Evolutionary conservation across 1,284 basidiomycete species (phyloP), one percentile per base, ranked within the genome.

Genomic region (Rhodotorula mucilaginosa): DNA sequence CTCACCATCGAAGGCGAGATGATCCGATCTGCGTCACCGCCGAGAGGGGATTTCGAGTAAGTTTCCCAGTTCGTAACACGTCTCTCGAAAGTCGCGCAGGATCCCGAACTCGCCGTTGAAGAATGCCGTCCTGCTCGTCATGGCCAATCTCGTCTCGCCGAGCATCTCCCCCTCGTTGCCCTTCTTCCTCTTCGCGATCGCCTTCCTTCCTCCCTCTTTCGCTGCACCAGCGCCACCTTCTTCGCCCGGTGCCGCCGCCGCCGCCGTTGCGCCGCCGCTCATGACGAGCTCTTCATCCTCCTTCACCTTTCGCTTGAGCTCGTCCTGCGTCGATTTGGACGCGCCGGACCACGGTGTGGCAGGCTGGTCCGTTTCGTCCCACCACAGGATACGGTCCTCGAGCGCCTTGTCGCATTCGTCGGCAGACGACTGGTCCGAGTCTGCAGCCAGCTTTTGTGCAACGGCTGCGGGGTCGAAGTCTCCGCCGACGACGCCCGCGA

Each of bases 71-170:
- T 7, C 2, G 23, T 1, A 51, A 56, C 18, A 2, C 7, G 10
- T 44, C 10, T 44, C 39, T 44, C 39, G 39, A 44, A 13, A 7
- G 46, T 21, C 8, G 23, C 5, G 29, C 18, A 26, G 34, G 51
- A 58, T 12, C 34, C 21, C 8, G 3, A 21, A 62, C 76, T 51
- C 61, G 73, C 72, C 92, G 85, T 94, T 92, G 84, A 97, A 96
- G 82, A 93, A 97, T 10, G 93, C 94, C 26, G 92, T 91, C 63
- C 95, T 87, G 79, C 91, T 94, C 4, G 95, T 97, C 93, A 99
- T 97, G 0, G 96, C 96, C 77, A 98, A 83, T 60, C 93, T 84
- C 6, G 92, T 94, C 31, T 91, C 67, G 13, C 34, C 90, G 77
- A 93, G 87, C 18, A 86, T 86, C 54, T 79, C 83, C 71, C 79